These are phyloP conservation scores for Kluyveromyces sp. DNA, from an alignment of 1,139 yeast genomes.

Conservation along the genomic window DNA sequence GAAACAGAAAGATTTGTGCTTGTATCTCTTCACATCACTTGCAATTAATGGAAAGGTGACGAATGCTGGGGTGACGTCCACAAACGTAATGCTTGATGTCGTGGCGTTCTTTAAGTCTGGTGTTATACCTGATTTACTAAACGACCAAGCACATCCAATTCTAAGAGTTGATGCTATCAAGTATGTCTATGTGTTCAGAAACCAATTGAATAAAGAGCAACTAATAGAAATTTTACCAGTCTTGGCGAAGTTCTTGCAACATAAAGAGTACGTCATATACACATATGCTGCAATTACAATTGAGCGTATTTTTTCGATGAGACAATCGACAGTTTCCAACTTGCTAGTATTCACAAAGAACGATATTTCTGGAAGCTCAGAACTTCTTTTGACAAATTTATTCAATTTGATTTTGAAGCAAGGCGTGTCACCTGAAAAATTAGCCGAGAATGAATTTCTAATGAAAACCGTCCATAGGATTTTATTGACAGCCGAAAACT, in stretches of 20 bases:
- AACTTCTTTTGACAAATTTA: conserved; percentile 52
- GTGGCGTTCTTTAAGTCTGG: conserved; percentile 75
- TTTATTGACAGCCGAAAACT: conserved; percentile 64
- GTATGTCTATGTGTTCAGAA: conserved; percentile 82
- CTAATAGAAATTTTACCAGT: conserved; percentile 74
- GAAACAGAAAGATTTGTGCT: conserved; percentile 83
- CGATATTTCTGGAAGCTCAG: conserved; percentile 56
- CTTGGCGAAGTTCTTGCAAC: conserved; percentile 57
- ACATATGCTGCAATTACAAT: conserved; percentile 92
- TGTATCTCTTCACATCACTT: conserved; percentile 76
- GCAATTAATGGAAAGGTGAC: conserved; percentile 89
- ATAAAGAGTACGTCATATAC: conserved; percentile 70
- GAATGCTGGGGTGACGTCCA: conserved; percentile 78
- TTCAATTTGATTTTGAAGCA: conserved; percentile 58
- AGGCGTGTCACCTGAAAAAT: conserved; percentile 69
- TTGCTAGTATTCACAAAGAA: conserved; percentile 56
- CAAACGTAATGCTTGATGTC: conserved; percentile 78
- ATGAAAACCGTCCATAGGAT: conserved; percentile 87
- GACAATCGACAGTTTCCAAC: conserved; percentile 43
- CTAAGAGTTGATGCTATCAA: conserved; percentile 88
- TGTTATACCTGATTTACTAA: conserved; percentile 71
- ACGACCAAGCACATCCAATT: conserved; percentile 52
- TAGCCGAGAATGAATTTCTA: conserved; percentile 90
- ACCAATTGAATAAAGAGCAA: conserved; percentile 84
- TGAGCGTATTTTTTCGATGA: conserved; percentile 77